phyloP scores from a whole-genome alignment of 805 yeast species.

The Clavispora carvajalis region DNA sequence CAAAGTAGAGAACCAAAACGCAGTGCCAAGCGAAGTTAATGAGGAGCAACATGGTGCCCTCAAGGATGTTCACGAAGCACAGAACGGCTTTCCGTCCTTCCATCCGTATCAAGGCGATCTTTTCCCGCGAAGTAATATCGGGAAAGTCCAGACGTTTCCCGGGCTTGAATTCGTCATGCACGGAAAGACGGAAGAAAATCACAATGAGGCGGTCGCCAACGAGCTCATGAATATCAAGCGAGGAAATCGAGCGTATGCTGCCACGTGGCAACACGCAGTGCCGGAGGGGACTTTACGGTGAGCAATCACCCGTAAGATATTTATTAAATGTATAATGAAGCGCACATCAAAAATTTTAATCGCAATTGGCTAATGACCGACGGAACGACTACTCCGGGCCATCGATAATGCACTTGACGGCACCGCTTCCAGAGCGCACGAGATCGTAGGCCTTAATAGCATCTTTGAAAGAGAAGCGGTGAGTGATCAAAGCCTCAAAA shows the following conservation, averaged over 20 bases:
- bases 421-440: constrained; percentile 60
- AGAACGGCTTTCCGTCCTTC: background rate
- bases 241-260: constrained; percentile 1
- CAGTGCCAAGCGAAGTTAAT: no score
- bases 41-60: background rate
- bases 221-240: constrained; percentile 9
- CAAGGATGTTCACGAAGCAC: background rate
- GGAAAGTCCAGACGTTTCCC: background rate
- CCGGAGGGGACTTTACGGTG: background rate
- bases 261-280: background rate
- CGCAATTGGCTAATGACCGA: no score
- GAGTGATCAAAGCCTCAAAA: constrained; percentile 67
- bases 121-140: background rate
- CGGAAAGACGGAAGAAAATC: background rate
- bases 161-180: constrained; percentile 9
- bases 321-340: no score
- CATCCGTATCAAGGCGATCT: background rate
- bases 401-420: constrained; percentile 74
- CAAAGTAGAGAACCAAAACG: no score
- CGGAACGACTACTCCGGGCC: constrained; percentile 74
- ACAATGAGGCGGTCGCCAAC: constrained; percentile 6
- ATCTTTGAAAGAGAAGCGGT: constrained; percentile 64
- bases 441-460: constrained; percentile 73
- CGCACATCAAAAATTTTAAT: no score
- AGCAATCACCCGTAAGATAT: background rate